Evolutionary conservation across 805 yeast species (phyloP).

Genomic region (Saturnispora dispora): DNA sequence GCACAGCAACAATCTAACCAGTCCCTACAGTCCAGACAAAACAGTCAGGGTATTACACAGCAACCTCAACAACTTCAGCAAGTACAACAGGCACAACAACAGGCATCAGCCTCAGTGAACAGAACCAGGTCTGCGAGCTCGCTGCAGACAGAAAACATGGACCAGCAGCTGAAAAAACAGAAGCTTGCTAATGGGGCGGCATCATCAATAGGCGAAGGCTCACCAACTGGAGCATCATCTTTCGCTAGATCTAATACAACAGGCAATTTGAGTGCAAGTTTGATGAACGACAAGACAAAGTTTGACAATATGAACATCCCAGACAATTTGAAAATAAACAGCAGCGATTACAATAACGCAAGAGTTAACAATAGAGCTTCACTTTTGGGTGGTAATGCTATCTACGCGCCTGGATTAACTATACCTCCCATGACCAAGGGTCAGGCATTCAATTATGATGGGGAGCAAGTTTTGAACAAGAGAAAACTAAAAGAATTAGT

Average conservation of each 20-base stretch:
- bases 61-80: conserved; percentile 15
- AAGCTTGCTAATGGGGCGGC: neutral
- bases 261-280: conserved; percentile 5
- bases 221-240: conserved; percentile 32
- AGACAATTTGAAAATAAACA: conserved; percentile 52
- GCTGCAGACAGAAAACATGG: conserved; percentile 6
- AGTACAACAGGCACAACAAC: conserved; percentile 15
- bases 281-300: conserved; percentile 31
- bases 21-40: conserved; percentile 7
- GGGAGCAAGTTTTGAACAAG: conserved; percentile 78
- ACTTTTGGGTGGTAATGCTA: conserved; percentile 73
- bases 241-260: conserved; percentile 15
- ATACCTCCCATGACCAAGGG: conserved; percentile 68
- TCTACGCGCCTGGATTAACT: conserved; percentile 57
- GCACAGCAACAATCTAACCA: conserved; percentile 19
- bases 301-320: conserved; percentile 70
- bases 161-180: conserved; percentile 6
- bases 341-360: conserved; percentile 55
- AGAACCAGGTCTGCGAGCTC: conserved; percentile 12
- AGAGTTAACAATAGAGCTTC: conserved; percentile 68
- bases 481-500: conserved; percentile 85
- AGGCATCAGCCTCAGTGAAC: conserved; percentile 6
- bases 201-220: neutral
- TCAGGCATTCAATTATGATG: conserved; percentile 76
- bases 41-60: conserved; percentile 7